Evolutionary conservation across 257 asterid genomes (phyloP).

Genomic region (Gynochthodes officinalis): DNA sequence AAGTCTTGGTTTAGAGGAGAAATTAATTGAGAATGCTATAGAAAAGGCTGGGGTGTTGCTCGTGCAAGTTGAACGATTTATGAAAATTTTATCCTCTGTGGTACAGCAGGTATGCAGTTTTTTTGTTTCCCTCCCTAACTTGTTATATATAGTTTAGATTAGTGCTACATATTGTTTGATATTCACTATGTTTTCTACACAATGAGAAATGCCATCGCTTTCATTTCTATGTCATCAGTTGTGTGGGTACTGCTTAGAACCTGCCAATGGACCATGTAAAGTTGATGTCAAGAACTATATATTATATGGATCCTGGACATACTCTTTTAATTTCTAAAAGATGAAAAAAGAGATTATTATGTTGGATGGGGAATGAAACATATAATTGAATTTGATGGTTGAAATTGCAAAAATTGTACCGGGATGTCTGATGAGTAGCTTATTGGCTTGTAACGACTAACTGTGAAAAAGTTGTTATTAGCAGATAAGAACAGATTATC

Average conservation of each 20-base stretch:
- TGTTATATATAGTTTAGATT: background rate
- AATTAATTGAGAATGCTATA: conserved; percentile 66
- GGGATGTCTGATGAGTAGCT: background rate
- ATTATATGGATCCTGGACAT: background rate
- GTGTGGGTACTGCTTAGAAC: too few species aligned
- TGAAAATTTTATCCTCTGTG: conserved; percentile 70
- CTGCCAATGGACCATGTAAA: too few species aligned
- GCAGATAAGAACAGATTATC: background rate
- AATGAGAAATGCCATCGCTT: too few species aligned
- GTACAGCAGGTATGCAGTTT: conserved; percentile 66
- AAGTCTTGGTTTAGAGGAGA: conserved; percentile 82
- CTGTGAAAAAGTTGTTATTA: background rate
- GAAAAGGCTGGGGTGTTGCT: conserved; percentile 86
- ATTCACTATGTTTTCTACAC: background rate
- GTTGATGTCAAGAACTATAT: background rate
- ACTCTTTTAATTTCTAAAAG: background rate
- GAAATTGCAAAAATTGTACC: too few species aligned
- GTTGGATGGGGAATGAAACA: background rate
- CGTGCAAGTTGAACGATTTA: too few species aligned
- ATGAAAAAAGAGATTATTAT: background rate
- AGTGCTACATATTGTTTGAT: background rate
- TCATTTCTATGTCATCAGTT: too few species aligned
- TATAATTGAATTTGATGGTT: background rate
- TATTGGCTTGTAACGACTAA: too few species aligned
- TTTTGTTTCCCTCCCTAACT: background rate